phyloP scores from a whole-genome alignment of 163 green algal genomes.

The Scenedesmus sp. region DNA sequence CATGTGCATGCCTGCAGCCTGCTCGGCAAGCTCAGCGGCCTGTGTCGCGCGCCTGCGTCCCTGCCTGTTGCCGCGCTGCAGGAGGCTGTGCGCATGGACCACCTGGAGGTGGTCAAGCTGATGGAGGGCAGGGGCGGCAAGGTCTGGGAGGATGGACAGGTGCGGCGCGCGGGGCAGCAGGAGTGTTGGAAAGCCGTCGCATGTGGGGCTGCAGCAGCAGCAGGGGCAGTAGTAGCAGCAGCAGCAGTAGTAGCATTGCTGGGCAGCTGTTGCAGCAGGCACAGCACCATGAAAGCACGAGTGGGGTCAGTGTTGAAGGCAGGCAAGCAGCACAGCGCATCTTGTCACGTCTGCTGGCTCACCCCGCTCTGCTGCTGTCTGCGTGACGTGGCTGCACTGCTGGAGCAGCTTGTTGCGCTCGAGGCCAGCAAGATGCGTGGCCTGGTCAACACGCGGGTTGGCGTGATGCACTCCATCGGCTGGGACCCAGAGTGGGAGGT shows the following conservation, averaged over 20 bases:
- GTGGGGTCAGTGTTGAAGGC: too few relatives aligned
- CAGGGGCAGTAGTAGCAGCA: background rate
- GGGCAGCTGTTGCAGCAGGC: background rate
- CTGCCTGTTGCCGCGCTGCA: constrained; percentile 49
- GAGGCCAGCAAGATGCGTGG: constrained; percentile 68
- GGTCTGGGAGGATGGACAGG: constrained; percentile 71
- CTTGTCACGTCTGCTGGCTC: background rate
- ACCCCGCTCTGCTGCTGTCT: background rate
- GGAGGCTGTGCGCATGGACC: constrained; percentile 79
- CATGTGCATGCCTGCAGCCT: background rate
- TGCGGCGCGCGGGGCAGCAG: too few relatives aligned
- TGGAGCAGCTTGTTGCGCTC: constrained; percentile 65
- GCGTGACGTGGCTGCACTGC: background rate
- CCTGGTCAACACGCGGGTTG: constrained; percentile 66
- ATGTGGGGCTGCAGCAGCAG: background rate
- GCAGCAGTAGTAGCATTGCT: background rate
- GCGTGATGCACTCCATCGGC: constrained; percentile 59
- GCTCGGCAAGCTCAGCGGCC: background rate
- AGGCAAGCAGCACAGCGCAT: background rate
- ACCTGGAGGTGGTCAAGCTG: constrained; percentile 77
- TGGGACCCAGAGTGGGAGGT: constrained; percentile 79
- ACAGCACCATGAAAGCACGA: too few relatives aligned
- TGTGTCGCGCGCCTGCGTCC: background rate
- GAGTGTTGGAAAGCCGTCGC: too few relatives aligned
- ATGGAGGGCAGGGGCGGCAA: constrained; percentile 63